Conservation (phyloP, 768 basidiomycete species). For the Trametes cingulata region DNA sequence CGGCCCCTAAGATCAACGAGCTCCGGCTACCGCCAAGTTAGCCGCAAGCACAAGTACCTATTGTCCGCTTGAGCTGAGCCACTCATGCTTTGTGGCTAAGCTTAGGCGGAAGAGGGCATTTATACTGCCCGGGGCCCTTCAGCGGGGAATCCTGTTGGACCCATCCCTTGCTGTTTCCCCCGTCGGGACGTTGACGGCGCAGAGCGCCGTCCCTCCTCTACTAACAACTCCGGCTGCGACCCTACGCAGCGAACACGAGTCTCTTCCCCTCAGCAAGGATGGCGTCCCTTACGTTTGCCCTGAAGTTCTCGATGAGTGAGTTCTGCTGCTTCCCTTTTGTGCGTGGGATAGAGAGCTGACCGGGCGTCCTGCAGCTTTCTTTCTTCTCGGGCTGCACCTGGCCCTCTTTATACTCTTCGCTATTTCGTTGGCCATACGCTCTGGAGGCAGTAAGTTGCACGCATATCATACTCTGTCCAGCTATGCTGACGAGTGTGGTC, state of each 20-base stretch:
- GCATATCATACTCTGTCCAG: too few relatives aligned
- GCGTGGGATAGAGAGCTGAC: not conserved
- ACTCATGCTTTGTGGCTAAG: constrained; percentile 4
- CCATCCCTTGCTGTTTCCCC: not conserved
- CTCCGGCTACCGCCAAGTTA: not conserved
- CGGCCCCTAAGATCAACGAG: not conserved
- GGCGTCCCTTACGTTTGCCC: constrained; percentile 12
- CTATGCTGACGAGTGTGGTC: not conserved
- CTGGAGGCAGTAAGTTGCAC: constrained; percentile 12
- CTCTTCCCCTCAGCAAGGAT: constrained; percentile 1
- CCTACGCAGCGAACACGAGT: not conserved
- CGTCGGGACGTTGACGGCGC: not conserved
- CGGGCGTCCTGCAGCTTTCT: not conserved
- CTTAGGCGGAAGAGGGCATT: not conserved
- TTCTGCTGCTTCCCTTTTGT: not conserved
- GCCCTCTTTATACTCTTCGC: constrained; percentile 12
- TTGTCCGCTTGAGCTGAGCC: constrained; percentile 9
- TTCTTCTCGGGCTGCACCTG: constrained; percentile 11
- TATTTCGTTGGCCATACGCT: constrained; percentile 3
- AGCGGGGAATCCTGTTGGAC: not conserved
- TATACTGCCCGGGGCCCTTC: not conserved
- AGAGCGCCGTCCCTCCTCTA: constrained; percentile 2
- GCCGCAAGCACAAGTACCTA: not conserved
- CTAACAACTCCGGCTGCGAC: not conserved
- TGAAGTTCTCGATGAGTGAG: constrained; percentile 19